These are phyloP conservation scores for Penicillium cataractarum DNA, from an alignment of 495 filamentous ascomycete genomes.

Conservation along the genomic window DNA sequence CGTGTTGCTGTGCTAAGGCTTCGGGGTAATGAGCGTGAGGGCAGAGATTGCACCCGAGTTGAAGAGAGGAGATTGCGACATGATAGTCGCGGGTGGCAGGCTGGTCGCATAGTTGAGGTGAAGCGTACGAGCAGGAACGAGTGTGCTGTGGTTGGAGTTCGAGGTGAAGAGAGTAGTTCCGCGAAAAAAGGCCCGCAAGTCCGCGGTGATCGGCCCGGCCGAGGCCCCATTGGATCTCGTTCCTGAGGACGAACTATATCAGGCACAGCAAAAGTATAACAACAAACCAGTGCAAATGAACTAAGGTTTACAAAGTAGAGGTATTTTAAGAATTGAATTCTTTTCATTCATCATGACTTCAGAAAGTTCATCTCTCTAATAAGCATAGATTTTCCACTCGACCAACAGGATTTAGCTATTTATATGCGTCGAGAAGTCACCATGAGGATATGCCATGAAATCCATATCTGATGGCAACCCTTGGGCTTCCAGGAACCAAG, in stretches of 20 bases:
- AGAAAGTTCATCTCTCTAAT: neutral
- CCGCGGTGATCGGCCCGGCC: conserved; percentile 23
- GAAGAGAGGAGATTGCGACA: conserved; percentile 16
- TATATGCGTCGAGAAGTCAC: neutral
- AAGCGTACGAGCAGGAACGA: neutral
- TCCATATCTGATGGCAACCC: conserved; percentile 1
- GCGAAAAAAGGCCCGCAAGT: conserved; percentile 11
- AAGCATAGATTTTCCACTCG: neutral
- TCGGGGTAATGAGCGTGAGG: neutral
- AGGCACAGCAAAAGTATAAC: neutral
- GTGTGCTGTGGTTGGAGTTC: conserved; percentile 1
- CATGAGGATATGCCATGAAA: conserved; percentile 8
- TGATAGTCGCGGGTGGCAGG: conserved; percentile 17
- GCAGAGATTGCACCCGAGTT: neutral
- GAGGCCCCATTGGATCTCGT: neutral
- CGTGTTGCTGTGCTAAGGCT: conserved; percentile 21
- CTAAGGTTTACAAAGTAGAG: neutral
- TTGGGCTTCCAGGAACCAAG: conserved; percentile 17
- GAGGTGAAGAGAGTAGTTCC: neutral
- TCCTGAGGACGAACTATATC: neutral
- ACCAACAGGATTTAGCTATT: neutral
- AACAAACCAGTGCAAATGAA: neutral
- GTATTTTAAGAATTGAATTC: neutral
- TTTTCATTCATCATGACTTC: neutral
- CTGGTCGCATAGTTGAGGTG: conserved; percentile 21